Conservation (phyloP, 345 rosid genomes). For the Salix dunnii region DNA sequence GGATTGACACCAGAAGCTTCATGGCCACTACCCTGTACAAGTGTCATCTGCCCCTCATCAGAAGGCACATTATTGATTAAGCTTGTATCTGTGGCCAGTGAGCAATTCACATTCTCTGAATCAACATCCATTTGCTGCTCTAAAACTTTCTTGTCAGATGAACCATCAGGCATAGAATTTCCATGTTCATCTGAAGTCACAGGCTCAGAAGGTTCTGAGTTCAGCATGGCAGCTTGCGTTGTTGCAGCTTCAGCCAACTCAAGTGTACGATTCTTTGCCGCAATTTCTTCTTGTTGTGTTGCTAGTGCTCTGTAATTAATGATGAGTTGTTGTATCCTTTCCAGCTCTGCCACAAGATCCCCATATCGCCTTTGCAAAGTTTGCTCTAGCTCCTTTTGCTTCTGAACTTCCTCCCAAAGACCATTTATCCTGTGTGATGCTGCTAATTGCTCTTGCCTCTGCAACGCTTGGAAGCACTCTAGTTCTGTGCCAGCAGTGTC, state of each 20-base stretch:
- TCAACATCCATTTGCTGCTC: too few relatives aligned
- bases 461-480: conserved; percentile 82
- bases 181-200: too few relatives aligned
- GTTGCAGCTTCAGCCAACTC: conserved; percentile 29
- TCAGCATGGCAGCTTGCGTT: conserved; percentile 21
- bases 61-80: conserved; percentile 8
- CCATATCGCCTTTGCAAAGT: conserved; percentile 74
- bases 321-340: conserved; percentile 46
- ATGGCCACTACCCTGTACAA: background rate
- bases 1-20: background rate
- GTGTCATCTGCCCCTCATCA: background rate
- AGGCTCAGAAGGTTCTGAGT: too few relatives aligned
- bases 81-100: conserved; percentile 18
- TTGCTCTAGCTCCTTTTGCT: conserved; percentile 84
- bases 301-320: conserved; percentile 48
- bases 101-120: too few relatives aligned
- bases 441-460: conserved; percentile 91
- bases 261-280: conserved; percentile 32
- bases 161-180: too few relatives aligned
- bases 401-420: conserved; percentile 81
- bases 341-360: conserved; percentile 52
- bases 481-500: conserved; percentile 87
- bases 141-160: too few relatives aligned
- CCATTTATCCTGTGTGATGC: conserved; percentile 75
- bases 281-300: conserved; percentile 47